These are phyloP conservation scores for Corylus avellana DNA, from an alignment of 306 rosid genomes.

Conservation along the genomic window DNA sequence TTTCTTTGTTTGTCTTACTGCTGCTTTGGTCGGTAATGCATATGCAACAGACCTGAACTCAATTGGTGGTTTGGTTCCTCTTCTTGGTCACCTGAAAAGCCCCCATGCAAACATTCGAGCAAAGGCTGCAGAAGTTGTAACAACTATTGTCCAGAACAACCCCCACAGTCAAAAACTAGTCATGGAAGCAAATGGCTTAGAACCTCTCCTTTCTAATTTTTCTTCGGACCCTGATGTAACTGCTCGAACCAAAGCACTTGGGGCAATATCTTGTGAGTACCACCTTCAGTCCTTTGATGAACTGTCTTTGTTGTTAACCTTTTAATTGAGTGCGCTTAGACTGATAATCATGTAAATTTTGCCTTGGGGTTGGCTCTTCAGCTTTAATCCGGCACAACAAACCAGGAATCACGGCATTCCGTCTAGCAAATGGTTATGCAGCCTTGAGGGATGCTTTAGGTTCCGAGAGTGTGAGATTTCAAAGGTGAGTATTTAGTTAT, in stretches of 20 bases:
- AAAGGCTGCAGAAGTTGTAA: constrained; percentile 92
- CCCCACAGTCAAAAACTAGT: constrained; percentile 85
- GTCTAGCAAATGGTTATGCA: constrained; percentile 89
- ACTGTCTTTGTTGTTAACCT: neutral
- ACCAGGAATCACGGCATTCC: constrained; percentile 70
- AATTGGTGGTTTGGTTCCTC: constrained; percentile 87
- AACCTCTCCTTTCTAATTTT: constrained; percentile 71
- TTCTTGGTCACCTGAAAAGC: constrained; percentile 74
- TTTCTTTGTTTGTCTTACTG: neutral
- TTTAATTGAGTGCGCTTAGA: neutral
- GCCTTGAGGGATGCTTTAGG: constrained; percentile 73
- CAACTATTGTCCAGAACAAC: constrained; percentile 92
- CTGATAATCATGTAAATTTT: constrained; percentile 23
- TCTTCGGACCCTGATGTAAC: constrained; percentile 76
- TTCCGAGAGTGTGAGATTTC: constrained; percentile 82
- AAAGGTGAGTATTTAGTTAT: constrained; percentile 54
- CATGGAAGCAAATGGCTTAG: constrained; percentile 91
- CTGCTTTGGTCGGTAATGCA: neutral
- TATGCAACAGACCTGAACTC: constrained; percentile 70
- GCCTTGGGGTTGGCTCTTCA: constrained; percentile 36
- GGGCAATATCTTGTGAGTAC: constrained; percentile 86
- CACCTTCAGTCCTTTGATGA: neutral
- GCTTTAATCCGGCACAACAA: constrained; percentile 87
- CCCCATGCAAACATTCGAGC: constrained; percentile 89
- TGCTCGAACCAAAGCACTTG: constrained; percentile 76